Percentiles rank a stretch among this genome's conserved stretches.
Evolutionary conservation across 225 moss, liverwort and hornwort species (phyloP).

Genomic region (Bryum argenteum): DNA sequence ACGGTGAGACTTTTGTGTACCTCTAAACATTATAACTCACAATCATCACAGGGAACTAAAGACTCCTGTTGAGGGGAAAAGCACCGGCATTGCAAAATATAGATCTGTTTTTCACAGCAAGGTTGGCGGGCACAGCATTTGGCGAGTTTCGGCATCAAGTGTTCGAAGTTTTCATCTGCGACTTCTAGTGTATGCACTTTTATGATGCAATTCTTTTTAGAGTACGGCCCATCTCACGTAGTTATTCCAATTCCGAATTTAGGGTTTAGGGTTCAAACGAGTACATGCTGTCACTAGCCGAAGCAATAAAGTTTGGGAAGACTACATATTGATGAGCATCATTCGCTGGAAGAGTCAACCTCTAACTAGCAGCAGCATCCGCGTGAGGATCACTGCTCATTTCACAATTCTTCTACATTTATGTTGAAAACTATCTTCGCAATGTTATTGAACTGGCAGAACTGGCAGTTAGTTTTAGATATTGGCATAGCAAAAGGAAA

Average conservation of each 20-base stretch:
- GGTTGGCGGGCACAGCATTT: too few relatives aligned
- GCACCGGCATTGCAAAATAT: background rate
- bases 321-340: slow-evolving; percentile 40
- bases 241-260: background rate
- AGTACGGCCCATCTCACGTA: too few relatives aligned
- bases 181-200: too few relatives aligned
- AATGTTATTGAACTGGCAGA: too few relatives aligned
- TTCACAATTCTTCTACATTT: background rate
- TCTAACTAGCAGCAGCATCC: slow-evolving; percentile 8
- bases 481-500: too few relatives aligned
- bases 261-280: background rate
- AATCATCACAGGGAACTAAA: background rate
- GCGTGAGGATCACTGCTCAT: slow-evolving; percentile 30
- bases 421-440: background rate
- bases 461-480: too few relatives aligned
- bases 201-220: too few relatives aligned
- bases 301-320: background rate
- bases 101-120: too few relatives aligned
- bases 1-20: slow-evolving; percentile 4
- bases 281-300: background rate
- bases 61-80: too few relatives aligned
- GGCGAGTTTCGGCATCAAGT: too few relatives aligned
- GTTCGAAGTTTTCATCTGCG: too few relatives aligned
- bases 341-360: slow-evolving; percentile 22
- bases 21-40: background rate